Evolutionary conservation across 371 early-diverging fungal species (phyloP).

Genomic region (Sporodiniella umbellata): DNA sequence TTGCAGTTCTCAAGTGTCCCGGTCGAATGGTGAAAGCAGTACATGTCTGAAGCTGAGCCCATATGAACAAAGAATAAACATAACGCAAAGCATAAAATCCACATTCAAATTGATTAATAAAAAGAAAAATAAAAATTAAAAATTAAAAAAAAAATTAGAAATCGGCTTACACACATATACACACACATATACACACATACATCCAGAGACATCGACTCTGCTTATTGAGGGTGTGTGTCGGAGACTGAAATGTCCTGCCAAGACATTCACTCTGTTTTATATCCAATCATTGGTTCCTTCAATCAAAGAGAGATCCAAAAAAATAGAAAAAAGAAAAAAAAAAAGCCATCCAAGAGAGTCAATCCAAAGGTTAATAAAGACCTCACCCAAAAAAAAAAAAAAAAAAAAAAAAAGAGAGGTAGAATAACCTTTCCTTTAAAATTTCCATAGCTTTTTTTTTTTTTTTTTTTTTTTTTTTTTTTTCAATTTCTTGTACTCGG

Average conservation of each 20-base stretch:
- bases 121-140: too few species aligned
- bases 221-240: background rate
- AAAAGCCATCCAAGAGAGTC: too few species aligned
- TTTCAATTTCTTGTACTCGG: background rate
- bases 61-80: background rate
- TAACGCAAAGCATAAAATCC: too few species aligned
- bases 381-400: too few species aligned
- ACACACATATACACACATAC: background rate
- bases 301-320: background rate
- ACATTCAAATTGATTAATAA: too few species aligned
- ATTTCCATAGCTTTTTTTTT: background rate
- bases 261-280: slow-evolving; percentile 7
- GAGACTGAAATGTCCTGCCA: slow-evolving; percentile 9
- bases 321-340: too few species aligned
- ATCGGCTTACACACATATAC: too few species aligned
- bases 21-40: slow-evolving; percentile 4
- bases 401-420: too few species aligned
- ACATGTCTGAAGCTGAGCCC: slow-evolving; percentile 1
- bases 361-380: too few species aligned
- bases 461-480: background rate
- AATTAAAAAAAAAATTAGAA: too few species aligned
- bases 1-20: background rate
- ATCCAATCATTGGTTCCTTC: background rate
- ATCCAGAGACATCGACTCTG: too few species aligned
- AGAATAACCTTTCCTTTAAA: too few species aligned